Base-by-base conservation (phyloP, 805 yeast species). In the Spathaspora boniae region DNA sequence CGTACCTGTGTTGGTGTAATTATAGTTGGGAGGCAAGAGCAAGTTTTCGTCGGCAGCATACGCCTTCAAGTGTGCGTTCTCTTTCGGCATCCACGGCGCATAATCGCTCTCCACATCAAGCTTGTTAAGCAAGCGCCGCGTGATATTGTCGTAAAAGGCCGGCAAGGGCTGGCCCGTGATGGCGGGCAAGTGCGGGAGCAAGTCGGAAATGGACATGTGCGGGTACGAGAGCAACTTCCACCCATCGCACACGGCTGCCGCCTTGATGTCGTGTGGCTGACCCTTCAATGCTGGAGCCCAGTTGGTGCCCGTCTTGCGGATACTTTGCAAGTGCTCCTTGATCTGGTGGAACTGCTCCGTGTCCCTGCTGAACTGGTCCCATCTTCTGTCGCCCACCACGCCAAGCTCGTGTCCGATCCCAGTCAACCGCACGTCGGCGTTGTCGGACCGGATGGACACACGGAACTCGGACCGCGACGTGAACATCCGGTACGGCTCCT, bases 401-500 rank as follows among this genome's bases (percentile, higher is more conserved):
- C 97, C 97, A 0, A 72, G 54, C 2, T 65, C 49, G 32, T 72
- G 59, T 1, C 95, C 98, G 37, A 62, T 56, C 35, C 70, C 77
- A 0, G 98, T 89, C 38, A 93, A 63, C 42, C 99, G 65, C 37
- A 75, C 58, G 52, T 94, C 97, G 0, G 99, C 98, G 64, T 93
- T 93, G 56, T 93, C 98, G 0, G 96, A 81, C 40, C 99, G 69
- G 4, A 88, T 86, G 22, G 88, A 81, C 25, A 93, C 78, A 53
- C 98, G 70, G 56, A 87, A 93, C 56, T 93, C 99, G 0, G 96
- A 85, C 33, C 99, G 73, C 5, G 97, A 87, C 0, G 98, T 93
- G 54, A 93, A 93, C 98, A 93, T 93, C 44, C 99, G 68, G 56
- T 93, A 93, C 1, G 99, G 99, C 57, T 93, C 99, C 41, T 81